Percentiles rank a stretch among this genome's conserved stretches.
These are phyloP conservation scores for Leccinum subrobustum DNA, from an alignment of 1,284 basidiomycete genomes.

Conservation along the genomic window DNA sequence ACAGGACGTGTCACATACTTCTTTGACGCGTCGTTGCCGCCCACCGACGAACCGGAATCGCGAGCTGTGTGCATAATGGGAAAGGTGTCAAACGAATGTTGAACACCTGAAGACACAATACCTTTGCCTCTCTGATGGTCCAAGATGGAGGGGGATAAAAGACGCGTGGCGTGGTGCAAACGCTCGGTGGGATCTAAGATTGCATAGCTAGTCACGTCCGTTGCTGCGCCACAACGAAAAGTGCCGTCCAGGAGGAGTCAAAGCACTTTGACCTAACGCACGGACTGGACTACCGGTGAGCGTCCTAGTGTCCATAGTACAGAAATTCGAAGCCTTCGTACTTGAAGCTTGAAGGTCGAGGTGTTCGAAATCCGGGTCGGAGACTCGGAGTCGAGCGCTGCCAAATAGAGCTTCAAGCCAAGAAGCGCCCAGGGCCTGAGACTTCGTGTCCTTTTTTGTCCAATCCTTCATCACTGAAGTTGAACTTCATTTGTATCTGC, in stretches of 20 bases:
- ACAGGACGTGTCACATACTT: not conserved
- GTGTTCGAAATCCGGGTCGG: not conserved
- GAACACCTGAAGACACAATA: too few species aligned
- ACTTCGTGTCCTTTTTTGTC: not conserved
- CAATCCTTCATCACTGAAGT: not conserved
- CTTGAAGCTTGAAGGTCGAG: not conserved
- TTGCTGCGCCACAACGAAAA: conserved; percentile 1
- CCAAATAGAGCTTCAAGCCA: not conserved
- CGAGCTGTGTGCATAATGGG: not conserved
- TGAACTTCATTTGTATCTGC: not conserved
- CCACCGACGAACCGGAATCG: not conserved
- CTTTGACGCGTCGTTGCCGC: not conserved
- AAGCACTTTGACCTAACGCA: not conserved
- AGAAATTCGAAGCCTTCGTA: not conserved
- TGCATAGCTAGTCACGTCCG: not conserved
- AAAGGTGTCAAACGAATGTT: not conserved
- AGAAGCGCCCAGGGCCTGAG: not conserved
- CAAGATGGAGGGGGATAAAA: not conserved
- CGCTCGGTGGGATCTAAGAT: not conserved
- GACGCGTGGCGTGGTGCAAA: conserved; percentile 9
- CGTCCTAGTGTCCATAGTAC: not conserved
- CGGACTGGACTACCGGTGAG: not conserved
- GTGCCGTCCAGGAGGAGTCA: not conserved
- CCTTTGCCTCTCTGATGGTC: not conserved
- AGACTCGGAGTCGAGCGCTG: not conserved